phyloP scores from a whole-genome alignment of 2,329 filamentous ascomycete genomes.

The Drechslera avenae region DNA sequence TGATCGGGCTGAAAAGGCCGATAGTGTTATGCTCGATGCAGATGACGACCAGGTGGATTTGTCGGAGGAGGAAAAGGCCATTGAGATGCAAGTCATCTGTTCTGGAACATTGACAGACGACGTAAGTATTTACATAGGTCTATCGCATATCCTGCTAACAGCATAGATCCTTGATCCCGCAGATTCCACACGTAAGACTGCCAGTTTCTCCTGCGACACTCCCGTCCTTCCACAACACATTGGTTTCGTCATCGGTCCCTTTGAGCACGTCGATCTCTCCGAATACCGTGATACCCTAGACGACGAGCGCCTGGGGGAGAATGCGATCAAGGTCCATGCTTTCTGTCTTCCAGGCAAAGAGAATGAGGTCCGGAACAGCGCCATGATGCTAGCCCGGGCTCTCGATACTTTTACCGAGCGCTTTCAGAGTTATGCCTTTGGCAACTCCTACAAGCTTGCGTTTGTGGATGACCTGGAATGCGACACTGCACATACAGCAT shows the following conservation, averaged over 20 bases:
- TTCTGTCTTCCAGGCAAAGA: conserved; percentile 86
- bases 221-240: conserved; percentile 83
- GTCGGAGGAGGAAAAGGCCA: conserved; percentile 78
- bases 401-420: conserved; percentile 90
- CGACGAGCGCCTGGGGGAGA: conserved; percentile 86
- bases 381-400: conserved; percentile 78
- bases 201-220: conserved; percentile 75
- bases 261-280: conserved; percentile 88
- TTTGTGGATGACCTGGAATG: conserved; percentile 88
- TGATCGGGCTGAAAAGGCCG: conserved; percentile 35
- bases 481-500: conserved; percentile 78
- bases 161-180: conserved; percentile 67
- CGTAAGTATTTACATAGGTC: conserved; percentile 38
- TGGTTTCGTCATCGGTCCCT: conserved; percentile 91
- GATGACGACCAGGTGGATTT: conserved; percentile 53
- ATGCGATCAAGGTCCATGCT: conserved; percentile 84
- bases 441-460: conserved; percentile 83
- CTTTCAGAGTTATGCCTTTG: conserved; percentile 87
- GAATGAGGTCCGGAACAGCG: conserved; percentile 85
- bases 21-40: conserved; percentile 41
- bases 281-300: conserved; percentile 89
- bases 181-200: conserved; percentile 82
- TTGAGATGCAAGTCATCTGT: conserved; percentile 89
- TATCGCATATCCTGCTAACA: conserved; percentile 12
- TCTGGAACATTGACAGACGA: conserved; percentile 90